Base-by-base conservation (phyloP, 345 rosid genomes). In the Brassica rapa region DNA sequence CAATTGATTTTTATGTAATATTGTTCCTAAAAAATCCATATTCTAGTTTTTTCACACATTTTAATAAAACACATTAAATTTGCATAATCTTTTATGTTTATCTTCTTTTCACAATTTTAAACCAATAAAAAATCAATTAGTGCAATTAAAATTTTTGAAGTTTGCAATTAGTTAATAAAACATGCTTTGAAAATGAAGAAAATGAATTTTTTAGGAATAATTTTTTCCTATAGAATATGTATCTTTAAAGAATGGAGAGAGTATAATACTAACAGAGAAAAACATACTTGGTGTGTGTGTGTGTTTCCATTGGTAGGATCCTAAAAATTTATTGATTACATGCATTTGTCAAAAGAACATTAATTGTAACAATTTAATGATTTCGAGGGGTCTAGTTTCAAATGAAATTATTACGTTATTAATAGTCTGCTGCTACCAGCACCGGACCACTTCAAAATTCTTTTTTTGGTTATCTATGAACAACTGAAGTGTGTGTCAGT, bases 281-380 rank as follows among this genome's bases (percentile, higher is more conserved):
- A 25, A 41, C 41, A 70, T 70, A 64, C 8, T 63, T 71, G 76
- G 55, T 77, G 66, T 65, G 16, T 24, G 16, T 24, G 57, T 63
- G 23, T 51, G 43, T 35, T 46, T 4, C 41, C 29, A 70, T 53
- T 30, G 29, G 19, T 4, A 37, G 4, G 59, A 49, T 73, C 78
- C 55, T 39, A 66, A 29, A 23, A 59, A 72, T 66, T 16, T 14
- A 29, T 57, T 12, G 39, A 78, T 78, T 12, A 70, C 43, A 14
- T 49, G 6, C 16, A 27, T 53, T 53, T 32, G 68, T 41, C 68
- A 65, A 71, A 64, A 29, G 21, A 19, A 19, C 21, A 19, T 43
- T 72, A 23, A 59, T 10, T 66, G 32, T 66, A 8, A 23, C 19
- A 66, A 41, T 78, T 72, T 30, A 66, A 43, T 72, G 39, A 72